A percentile compares a stretch with the other conserved stretches of the same genome.
Conservation (phyloP, 2,329 filamentous ascomycete genomes). For the Neonectria neomacrospora region DNA sequence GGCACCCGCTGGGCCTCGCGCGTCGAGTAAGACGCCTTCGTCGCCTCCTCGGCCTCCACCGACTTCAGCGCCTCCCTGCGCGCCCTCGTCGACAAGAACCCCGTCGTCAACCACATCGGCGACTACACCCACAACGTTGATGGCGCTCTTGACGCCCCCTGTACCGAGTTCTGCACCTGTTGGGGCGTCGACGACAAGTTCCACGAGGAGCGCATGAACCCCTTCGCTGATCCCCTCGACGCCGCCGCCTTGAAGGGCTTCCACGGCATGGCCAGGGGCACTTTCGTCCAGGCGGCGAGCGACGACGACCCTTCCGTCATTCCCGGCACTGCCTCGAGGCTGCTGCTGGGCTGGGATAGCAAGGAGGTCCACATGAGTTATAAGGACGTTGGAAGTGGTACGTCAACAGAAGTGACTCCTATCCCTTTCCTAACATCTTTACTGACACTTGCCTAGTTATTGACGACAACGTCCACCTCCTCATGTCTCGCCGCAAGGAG, state of each 20-base stretch:
- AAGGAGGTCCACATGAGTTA: conserved; percentile 52
- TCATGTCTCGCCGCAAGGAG: conserved; percentile 45
- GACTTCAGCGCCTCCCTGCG: conserved; percentile 53
- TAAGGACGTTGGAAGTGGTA: conserved; percentile 47
- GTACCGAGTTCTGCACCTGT: conserved; percentile 53
- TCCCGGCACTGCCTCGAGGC: conserved; percentile 46
- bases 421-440: background rate
- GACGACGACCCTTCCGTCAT: conserved; percentile 43
- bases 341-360: conserved; percentile 55
- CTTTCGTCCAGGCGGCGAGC: conserved; percentile 47
- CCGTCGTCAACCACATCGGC: conserved; percentile 38
- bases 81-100: conserved; percentile 44
- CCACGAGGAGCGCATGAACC: conserved; percentile 45
- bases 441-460: conserved; percentile 43
- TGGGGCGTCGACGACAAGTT: conserved; percentile 49
- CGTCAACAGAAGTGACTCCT: conserved; percentile 10
- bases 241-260: conserved; percentile 44
- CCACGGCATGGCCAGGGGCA: conserved; percentile 48
- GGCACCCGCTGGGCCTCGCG: conserved; percentile 50
- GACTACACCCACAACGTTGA: conserved; percentile 37
- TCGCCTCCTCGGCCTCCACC: conserved; percentile 49
- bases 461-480: conserved; percentile 49
- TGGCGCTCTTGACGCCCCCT: conserved; percentile 49
- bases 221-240: conserved; percentile 42
- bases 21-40: conserved; percentile 52